Evolutionary conservation across 1,284 basidiomycete species (phyloP).

Genomic region (Inonotus obliquus): DNA sequence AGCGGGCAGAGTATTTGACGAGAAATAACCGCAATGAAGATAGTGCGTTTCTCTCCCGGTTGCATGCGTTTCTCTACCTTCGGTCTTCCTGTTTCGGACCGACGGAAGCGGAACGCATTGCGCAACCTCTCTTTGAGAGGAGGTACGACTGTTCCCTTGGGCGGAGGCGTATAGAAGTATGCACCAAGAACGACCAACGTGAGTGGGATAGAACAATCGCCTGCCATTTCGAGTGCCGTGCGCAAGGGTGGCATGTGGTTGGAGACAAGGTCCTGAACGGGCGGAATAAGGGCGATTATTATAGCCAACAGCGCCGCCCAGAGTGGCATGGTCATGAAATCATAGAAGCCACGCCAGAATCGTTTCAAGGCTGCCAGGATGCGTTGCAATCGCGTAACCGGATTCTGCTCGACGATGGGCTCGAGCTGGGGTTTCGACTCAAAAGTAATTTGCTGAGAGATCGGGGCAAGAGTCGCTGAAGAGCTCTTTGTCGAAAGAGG

Average conservation of each 20-base stretch:
- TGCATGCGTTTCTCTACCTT: conserved; percentile 16
- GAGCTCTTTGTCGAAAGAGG: conserved; percentile 6
- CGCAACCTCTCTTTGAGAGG: conserved; percentile 35
- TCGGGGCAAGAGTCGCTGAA: conserved; percentile 1
- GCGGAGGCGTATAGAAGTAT: conserved; percentile 65
- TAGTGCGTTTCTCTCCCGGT: conserved; percentile 76
- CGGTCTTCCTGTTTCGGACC: neutral
- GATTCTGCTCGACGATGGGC: conserved; percentile 29
- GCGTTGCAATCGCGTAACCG: conserved; percentile 31
- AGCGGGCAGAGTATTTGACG: conserved; percentile 86
- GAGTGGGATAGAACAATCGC: conserved; percentile 82
- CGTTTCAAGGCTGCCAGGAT: conserved; percentile 29
- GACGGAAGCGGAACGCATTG: conserved; percentile 33
- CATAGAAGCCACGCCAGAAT: conserved; percentile 46
- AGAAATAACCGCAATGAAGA: conserved; percentile 72
- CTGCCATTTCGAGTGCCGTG: conserved; percentile 65
- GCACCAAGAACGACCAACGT: conserved; percentile 91
- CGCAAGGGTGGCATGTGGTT: conserved; percentile 63
- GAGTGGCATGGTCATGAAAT: conserved; percentile 87
- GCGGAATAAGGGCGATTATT: conserved; percentile 74
- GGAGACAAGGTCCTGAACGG: conserved; percentile 68
- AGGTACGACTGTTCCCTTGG: conserved; percentile 14
- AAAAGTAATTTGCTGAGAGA: neutral
- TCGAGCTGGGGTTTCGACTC: neutral
- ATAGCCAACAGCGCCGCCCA: conserved; percentile 79